Conservation (phyloP, 208 protist genomes). For the Phytomonas francai region DNA sequence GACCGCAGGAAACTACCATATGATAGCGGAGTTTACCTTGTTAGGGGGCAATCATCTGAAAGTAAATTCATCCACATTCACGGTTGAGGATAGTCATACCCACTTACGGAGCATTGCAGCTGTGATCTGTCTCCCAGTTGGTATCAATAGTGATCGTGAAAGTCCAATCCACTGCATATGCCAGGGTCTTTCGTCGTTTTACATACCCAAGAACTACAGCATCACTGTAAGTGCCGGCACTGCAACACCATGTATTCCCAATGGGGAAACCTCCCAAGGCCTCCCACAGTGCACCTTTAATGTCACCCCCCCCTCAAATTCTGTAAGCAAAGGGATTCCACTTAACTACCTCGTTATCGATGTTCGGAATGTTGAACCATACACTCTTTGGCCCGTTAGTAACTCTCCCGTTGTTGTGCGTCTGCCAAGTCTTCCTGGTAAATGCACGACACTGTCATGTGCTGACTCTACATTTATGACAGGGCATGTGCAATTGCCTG, state of each 20-base stretch:
- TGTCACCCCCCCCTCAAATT: conserved; percentile 32
- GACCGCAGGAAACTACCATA: conserved; percentile 37
- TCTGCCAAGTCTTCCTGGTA: conserved; percentile 39
- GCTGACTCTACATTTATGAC: neutral
- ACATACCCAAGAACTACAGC: conserved; percentile 30
- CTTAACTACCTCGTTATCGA: conserved; percentile 55
- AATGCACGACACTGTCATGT: conserved; percentile 37
- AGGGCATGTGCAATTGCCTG: conserved; percentile 15
- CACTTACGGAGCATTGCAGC: conserved; percentile 17
- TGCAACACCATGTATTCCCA: conserved; percentile 21
- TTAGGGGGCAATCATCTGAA: conserved; percentile 27
- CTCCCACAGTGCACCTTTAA: conserved; percentile 49
- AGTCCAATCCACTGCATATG: conserved; percentile 24
- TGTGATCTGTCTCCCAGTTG: conserved; percentile 40
- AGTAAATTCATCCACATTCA: conserved; percentile 30
- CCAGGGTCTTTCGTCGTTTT: neutral
- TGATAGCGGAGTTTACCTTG: conserved; percentile 57
- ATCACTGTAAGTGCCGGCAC: conserved; percentile 48
- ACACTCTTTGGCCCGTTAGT: conserved; percentile 36
- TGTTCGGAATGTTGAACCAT: conserved; percentile 25
- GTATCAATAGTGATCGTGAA: neutral
- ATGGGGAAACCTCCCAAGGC: conserved; percentile 17
- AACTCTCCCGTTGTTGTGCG: conserved; percentile 60
- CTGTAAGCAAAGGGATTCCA: conserved; percentile 1
- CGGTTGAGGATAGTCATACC: conserved; percentile 19